Evolutionary conservation across 257 asterid species (phyloP).

Genomic region (Capsicum chinense): DNA sequence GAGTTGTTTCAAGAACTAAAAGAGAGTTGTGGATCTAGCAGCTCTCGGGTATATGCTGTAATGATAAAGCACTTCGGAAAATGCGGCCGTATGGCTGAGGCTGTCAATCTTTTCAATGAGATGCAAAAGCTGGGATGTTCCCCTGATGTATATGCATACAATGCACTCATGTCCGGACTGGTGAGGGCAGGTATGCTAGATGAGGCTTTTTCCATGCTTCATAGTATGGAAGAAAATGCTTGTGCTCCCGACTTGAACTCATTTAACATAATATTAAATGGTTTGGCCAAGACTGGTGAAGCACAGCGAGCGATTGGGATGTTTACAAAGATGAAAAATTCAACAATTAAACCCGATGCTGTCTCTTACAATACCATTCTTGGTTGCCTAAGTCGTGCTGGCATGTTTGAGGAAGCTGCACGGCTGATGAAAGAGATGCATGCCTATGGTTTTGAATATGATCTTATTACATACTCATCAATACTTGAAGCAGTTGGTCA

Average conservation of each 20-base stretch:
- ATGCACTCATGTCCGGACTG: constrained; percentile 58
- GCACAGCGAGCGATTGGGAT: constrained; percentile 45
- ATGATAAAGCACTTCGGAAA: constrained; percentile 57
- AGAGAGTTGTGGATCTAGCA: constrained; percentile 51
- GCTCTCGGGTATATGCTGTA: constrained; percentile 57
- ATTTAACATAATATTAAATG: constrained; percentile 49
- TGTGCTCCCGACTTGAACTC: constrained; percentile 50
- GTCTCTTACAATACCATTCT: constrained; percentile 52
- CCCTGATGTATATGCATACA: constrained; percentile 52
- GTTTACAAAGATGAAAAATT: constrained; percentile 47
- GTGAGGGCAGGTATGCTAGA: constrained; percentile 47
- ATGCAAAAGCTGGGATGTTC: constrained; percentile 45
- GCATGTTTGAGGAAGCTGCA: constrained; percentile 62
- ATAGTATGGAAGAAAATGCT: constrained; percentile 46
- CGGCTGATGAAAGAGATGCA: constrained; percentile 59
- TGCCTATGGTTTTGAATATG: constrained; percentile 46
- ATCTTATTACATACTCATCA: constrained; percentile 50
- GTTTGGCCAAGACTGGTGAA: constrained; percentile 44
- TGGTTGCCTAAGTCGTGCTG: constrained; percentile 51
- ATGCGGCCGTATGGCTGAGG: constrained; percentile 47
- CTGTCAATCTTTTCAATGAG: constrained; percentile 47
- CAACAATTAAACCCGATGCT: constrained; percentile 42
- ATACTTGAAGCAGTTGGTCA: constrained; percentile 55
- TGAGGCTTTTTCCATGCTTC: constrained; percentile 47
- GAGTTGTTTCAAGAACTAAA: constrained; percentile 54